These are phyloP conservation scores for Psidium friedrichsthalianum DNA, from an alignment of 345 rosid genomes.

Conservation along the genomic window DNA sequence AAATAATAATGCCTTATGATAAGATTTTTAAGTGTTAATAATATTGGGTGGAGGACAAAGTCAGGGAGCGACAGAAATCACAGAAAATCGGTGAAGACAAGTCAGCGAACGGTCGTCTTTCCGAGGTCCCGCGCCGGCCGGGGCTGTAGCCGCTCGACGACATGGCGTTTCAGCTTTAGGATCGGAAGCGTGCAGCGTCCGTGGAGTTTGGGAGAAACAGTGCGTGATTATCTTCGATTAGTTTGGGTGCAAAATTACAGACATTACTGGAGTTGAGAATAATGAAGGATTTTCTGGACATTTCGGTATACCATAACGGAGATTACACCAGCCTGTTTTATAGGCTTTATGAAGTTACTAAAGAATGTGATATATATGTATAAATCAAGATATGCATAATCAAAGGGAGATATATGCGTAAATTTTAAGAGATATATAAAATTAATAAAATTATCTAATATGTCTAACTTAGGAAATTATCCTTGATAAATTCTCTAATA, in stretches of 20 bases:
- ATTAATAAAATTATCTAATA: too few species aligned
- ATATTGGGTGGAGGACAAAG: not conserved
- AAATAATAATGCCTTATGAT: not conserved
- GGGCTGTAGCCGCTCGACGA: not conserved
- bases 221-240: not conserved
- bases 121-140: not conserved
- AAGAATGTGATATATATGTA: too few species aligned
- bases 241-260: not conserved
- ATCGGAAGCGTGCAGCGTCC: not conserved
- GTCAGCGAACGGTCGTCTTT: slow-evolving; percentile 17
- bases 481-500: too few species aligned
- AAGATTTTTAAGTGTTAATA: not conserved
- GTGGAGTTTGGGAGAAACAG: not conserved
- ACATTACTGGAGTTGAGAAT: not conserved
- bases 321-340: too few species aligned
- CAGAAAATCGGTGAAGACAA: not conserved
- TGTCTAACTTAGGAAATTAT: too few species aligned
- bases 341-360: too few species aligned
- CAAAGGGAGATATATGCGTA: too few species aligned
- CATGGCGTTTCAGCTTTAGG: not conserved
- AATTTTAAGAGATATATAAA: too few species aligned
- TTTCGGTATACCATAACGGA: too few species aligned
- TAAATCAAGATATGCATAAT: too few species aligned
- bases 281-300: too few species aligned
- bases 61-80: not conserved